A percentile compares a stretch with the other conserved stretches of the same genome.
Conservation (phyloP, 1,284 basidiomycete genomes). For the Anthracocystis walkeri region DNA sequence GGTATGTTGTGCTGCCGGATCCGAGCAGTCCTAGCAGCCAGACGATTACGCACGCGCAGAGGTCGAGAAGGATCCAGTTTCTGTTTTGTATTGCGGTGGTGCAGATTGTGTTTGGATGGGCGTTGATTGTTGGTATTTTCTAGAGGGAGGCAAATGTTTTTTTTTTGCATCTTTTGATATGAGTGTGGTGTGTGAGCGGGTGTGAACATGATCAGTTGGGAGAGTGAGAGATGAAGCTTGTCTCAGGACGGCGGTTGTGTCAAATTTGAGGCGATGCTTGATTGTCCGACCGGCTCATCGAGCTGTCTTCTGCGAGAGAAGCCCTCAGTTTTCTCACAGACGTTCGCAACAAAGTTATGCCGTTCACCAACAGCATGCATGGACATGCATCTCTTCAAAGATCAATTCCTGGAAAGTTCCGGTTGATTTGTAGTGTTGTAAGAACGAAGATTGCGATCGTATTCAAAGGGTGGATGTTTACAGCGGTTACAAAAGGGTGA, state of each 20-base stretch:
- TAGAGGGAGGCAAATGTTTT: constrained; percentile 18
- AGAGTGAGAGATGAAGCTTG: no score
- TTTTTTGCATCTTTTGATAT: neutral
- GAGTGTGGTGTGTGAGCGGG: neutral
- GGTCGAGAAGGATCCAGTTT: constrained; percentile 84
- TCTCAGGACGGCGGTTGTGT: no score
- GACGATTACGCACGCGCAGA: constrained; percentile 82
- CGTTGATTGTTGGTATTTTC: constrained; percentile 63
- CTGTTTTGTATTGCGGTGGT: constrained; percentile 79
- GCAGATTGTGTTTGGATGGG: constrained; percentile 74
- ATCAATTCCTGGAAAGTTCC: no score
- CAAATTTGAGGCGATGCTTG: no score
- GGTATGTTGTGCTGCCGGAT: constrained; percentile 87
- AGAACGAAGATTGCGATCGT: neutral
- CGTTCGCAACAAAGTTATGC: no score
- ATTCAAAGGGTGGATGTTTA: neutral
- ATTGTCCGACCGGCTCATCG: no score
- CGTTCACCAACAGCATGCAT: no score
- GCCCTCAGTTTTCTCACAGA: no score
- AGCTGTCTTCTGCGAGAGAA: no score
- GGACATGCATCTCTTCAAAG: no score
- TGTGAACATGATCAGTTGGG: no score
- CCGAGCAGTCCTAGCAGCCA: constrained; percentile 71
- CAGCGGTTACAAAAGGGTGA: neutral
- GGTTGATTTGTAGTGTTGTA: no score